Evolutionary conservation across 202 grass and related monocot genomes (phyloP).

Genomic region (Brachypodium distachyon): DNA sequence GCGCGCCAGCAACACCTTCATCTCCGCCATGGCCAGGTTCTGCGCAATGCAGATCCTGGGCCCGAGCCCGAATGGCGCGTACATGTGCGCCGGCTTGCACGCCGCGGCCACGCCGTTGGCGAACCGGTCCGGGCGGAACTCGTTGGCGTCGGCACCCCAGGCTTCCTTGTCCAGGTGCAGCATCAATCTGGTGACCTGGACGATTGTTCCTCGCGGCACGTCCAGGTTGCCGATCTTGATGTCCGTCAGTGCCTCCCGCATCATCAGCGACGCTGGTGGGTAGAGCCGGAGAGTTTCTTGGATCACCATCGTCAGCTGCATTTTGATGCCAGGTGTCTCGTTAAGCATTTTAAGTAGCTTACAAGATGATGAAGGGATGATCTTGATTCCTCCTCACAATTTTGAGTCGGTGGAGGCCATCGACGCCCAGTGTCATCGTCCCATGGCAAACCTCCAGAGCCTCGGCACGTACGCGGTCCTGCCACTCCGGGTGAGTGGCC

Average conservation of each 20-base stretch:
- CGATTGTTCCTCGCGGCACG: constrained; percentile 36
- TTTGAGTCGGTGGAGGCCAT: constrained; percentile 39
- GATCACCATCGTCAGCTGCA: constrained; percentile 77
- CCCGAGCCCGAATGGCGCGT: constrained; percentile 59
- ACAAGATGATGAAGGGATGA: neutral
- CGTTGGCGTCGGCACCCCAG: constrained; percentile 42
- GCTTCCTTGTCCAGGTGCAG: constrained; percentile 44
- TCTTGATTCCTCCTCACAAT: constrained; percentile 19
- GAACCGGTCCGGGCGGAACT: constrained; percentile 54
- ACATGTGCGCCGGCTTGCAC: constrained; percentile 51
- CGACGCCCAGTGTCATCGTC: neutral
- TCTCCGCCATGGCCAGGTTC: constrained; percentile 66
- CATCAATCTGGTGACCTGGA: constrained; percentile 32
- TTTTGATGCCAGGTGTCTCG: neutral
- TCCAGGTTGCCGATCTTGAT: constrained; percentile 34
- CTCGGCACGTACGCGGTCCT: constrained; percentile 38
- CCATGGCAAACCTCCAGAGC: constrained; percentile 25
- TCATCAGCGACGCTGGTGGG: constrained; percentile 36
- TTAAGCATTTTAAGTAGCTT: no score
- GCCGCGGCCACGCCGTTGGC: constrained; percentile 26
- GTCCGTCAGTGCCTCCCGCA: constrained; percentile 39
- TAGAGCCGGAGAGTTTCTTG: constrained; percentile 65
- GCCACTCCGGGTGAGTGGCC: constrained; percentile 42
- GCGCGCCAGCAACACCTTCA: constrained; percentile 56
- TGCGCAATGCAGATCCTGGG: constrained; percentile 51